phyloP scores from a whole-genome alignment of 192 early-diverging fungal species.

The Coemansia sp. region DNA sequence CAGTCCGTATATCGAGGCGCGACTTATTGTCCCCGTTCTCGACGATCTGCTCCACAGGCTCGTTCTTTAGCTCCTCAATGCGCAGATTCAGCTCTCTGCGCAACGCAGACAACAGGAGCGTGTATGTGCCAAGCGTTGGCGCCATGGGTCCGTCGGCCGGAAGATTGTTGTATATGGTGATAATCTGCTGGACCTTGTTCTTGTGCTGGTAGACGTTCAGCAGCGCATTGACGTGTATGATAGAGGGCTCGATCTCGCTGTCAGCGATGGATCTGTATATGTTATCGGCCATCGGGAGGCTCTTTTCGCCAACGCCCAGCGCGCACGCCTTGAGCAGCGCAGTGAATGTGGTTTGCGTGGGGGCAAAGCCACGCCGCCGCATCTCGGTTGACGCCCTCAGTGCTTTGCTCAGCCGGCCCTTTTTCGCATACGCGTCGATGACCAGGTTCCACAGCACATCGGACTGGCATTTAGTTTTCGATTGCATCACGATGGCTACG shows the following conservation, averaged over 20 bases:
- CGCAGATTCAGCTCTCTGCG: slow-evolving; percentile 31
- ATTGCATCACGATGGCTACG: slow-evolving; percentile 50
- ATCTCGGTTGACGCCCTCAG: slow-evolving; percentile 47
- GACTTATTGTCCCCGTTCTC: background rate
- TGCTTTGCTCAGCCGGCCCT: slow-evolving; percentile 37
- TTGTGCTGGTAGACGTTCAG: slow-evolving; percentile 46
- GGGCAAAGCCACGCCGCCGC: slow-evolving; percentile 41
- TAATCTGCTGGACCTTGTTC: slow-evolving; percentile 18
- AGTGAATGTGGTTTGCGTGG: slow-evolving; percentile 45
- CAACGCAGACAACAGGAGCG: slow-evolving; percentile 29
- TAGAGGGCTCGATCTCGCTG: slow-evolving; percentile 20
- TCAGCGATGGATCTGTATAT: slow-evolving; percentile 21
- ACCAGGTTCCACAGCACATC: slow-evolving; percentile 52
- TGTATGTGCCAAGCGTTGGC: slow-evolving; percentile 44
- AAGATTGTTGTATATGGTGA: slow-evolving; percentile 28
- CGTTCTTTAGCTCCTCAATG: slow-evolving; percentile 15
- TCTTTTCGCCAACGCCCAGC: slow-evolving; percentile 31
- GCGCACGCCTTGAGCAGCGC: slow-evolving; percentile 41
- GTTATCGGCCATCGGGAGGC: slow-evolving; percentile 27
- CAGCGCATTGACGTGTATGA: slow-evolving; percentile 36
- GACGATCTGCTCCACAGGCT: background rate
- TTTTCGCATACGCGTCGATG: slow-evolving; percentile 44
- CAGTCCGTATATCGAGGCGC: slow-evolving; percentile 6
- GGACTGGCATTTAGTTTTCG: slow-evolving; percentile 37
- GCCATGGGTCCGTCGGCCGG: slow-evolving; percentile 25